Percentiles rank a stretch among this genome's conserved stretches.
phyloP scores from a whole-genome alignment of 2,329 filamentous ascomycete genomes.

The Diplodia mutila region DNA sequence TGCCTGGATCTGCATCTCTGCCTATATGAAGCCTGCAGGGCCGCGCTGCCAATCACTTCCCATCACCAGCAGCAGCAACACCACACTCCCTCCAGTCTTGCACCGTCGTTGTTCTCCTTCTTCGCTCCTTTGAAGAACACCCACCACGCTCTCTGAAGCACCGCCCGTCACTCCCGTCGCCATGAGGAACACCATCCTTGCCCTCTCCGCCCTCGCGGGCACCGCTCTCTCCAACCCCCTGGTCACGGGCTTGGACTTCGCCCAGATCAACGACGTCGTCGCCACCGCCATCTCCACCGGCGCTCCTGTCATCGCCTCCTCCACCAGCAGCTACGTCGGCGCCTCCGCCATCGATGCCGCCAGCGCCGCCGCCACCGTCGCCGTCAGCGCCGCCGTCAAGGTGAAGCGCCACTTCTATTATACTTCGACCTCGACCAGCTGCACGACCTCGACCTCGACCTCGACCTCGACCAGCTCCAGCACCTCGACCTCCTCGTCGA shows the following conservation, averaged over 20 bases:
- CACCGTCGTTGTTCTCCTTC: slow-evolving; percentile 9
- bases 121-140: slow-evolving; percentile 14
- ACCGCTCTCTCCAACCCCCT: slow-evolving; percentile 14
- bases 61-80: slow-evolving; percentile 17
- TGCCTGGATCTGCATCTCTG: not conserved
- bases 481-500: not conserved
- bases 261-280: slow-evolving; percentile 15
- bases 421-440: not conserved
- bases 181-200: slow-evolving; percentile 17
- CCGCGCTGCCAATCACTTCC: not conserved
- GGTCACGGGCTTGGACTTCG: slow-evolving; percentile 1
- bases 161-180: too few species aligned
- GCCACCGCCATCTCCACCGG: not conserved
- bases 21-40: slow-evolving; percentile 7
- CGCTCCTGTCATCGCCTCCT: not conserved
- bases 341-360: slow-evolving; percentile 1
- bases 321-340: not conserved
- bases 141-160: slow-evolving; percentile 4
- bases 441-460: not conserved
- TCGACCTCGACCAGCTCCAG: not conserved
- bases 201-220: slow-evolving; percentile 20
- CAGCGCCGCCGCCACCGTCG: not conserved
- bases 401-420: slow-evolving; percentile 1
- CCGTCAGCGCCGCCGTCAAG: slow-evolving; percentile 3
- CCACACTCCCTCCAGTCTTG: slow-evolving; percentile 4